Evolutionary conservation across 176 grass and related monocot species (phyloP).

Genomic region (Oryza punctata): DNA sequence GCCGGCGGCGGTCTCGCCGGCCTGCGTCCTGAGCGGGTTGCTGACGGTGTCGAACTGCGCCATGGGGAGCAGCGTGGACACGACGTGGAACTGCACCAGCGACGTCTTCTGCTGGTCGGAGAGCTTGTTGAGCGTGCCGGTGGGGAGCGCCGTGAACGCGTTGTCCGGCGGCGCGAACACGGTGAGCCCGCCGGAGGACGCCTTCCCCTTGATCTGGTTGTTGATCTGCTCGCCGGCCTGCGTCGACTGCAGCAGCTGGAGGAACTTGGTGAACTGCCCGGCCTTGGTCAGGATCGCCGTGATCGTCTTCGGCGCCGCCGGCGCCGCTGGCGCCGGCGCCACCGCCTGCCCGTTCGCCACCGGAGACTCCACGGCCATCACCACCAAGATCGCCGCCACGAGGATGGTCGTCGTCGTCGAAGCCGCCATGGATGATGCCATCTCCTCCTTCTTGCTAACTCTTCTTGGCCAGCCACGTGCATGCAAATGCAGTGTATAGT

Average conservation of each 20-base stretch:
- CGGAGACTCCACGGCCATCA: background rate
- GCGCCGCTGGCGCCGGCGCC: conserved; percentile 30
- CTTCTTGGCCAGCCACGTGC: background rate
- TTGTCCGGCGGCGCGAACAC: conserved; percentile 86
- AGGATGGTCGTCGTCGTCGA: background rate
- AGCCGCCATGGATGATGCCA: background rate
- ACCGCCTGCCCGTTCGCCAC: background rate
- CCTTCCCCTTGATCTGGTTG: conserved; percentile 87
- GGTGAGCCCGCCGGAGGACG: conserved; percentile 64
- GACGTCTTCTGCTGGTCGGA: conserved; percentile 81
- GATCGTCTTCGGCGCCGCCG: conserved; percentile 61
- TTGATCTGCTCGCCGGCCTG: conserved; percentile 69
- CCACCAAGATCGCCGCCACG: background rate
- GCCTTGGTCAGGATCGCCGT: conserved; percentile 74
- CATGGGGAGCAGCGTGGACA: conserved; percentile 37
- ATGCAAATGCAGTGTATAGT: background rate
- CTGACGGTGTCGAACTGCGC: conserved; percentile 77
- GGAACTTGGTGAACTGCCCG: conserved; percentile 77
- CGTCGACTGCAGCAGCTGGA: conserved; percentile 71
- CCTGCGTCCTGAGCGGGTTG: conserved; percentile 91
- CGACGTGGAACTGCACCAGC: conserved; percentile 86
- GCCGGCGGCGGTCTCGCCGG: conserved; percentile 54
- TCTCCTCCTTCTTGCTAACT: background rate
- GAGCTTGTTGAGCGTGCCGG: conserved; percentile 84
- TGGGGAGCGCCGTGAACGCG: conserved; percentile 63